Evolutionary conservation across 129 eudicot species (phyloP), one percentile per base, ranked within the genome.

Genomic region (Pseudognaphalium luteoalbum): DNA sequence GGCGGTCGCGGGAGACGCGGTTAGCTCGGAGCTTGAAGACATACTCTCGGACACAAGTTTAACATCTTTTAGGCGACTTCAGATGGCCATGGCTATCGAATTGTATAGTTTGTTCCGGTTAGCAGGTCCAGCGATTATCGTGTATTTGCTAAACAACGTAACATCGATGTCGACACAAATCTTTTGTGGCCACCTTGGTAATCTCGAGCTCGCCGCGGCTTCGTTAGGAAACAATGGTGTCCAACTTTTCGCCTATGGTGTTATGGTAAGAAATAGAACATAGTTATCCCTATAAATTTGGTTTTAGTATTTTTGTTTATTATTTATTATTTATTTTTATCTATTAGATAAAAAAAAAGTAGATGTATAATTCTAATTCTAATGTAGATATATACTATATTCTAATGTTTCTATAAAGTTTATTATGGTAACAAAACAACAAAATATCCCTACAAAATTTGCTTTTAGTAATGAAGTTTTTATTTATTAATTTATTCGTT

Each of bases 111-210:
- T 82, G 61, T 85, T 74, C 58, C 32, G 76, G 57, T 61, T 85
- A 59, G 84, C 89, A 9, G 86, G 81, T 33, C 89, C 89, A 28
- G 84, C 86, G 0, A 79, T 85, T 41, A 61, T 85, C 2, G 89
- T 85, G 0, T 85, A 85, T 66, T 41, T 85, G 71, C 82, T 85
- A 6, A 82, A 78, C 79, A 82, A 85, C 79, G 81, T 85, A 10
- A 81, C 81, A 5, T 85, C 89, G 15, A 70, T 85, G 80, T 77
- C 89, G 35, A 85, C 89, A 0, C 89, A 85, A 64, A 85, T 85
- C 62, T 85, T 85, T 76, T 85, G 89, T 22, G 89, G 89, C 39
- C 89, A 85, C 65, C 75, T 80, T 8, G 88, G 88, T 61, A 84
- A 84, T 78, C 88, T 84, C 39, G 58, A 84, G 83, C 85, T 84